Evolutionary conservation across 2,329 filamentous ascomycete species (phyloP), one percentile per base, ranked within the genome.

Genomic region (Teratosphaeria nubilosa): DNA sequence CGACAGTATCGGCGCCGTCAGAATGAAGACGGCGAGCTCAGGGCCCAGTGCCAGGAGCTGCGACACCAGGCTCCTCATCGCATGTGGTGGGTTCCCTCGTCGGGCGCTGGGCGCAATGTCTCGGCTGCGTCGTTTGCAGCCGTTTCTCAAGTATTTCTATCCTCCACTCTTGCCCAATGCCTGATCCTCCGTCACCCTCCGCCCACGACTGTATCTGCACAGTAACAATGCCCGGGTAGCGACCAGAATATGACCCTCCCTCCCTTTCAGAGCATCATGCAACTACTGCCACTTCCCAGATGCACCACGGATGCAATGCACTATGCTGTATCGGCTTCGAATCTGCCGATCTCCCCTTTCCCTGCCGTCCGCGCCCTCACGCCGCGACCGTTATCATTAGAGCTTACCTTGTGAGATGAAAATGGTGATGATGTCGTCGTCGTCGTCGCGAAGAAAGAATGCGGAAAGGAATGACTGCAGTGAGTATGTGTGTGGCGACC

Each of bases 1-100:
- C n/a, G 56, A 32, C 34, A 68, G 59, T 27, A 70, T 55, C 32
- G 65, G 66, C 30, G 64, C 54, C 24, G 66, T 64, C 59, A 70
- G 62, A 51, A 71, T 68, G 62, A 67, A 67, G 16, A 63, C 62
- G 51, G 66, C 64, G 56, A 71, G 69, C 68, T 70, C 68, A 27
- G 69, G 69, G 58, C 67, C 69, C 34, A 70, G 34, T 64, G 69
- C 69, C 63, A 70, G 61, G 62, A 71, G 64, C 63, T 70, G 67
- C 54, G 66, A 65, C 13, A 71, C 37, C 37, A 65, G 52, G 59
- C 54, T 67, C 51, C 68, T 64, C 69, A 71, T 71, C 41, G 41
- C 41, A 48, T 48, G 41, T 22, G 41, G 16, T n/a, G n/a, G 41
- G n/a, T 48, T 10, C 4, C 20, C 16, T 20, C 41, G n/a, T 48